These are phyloP conservation scores for Apodospora peruviana DNA, from an alignment of 495 filamentous ascomycete species.

Conservation along the genomic window DNA sequence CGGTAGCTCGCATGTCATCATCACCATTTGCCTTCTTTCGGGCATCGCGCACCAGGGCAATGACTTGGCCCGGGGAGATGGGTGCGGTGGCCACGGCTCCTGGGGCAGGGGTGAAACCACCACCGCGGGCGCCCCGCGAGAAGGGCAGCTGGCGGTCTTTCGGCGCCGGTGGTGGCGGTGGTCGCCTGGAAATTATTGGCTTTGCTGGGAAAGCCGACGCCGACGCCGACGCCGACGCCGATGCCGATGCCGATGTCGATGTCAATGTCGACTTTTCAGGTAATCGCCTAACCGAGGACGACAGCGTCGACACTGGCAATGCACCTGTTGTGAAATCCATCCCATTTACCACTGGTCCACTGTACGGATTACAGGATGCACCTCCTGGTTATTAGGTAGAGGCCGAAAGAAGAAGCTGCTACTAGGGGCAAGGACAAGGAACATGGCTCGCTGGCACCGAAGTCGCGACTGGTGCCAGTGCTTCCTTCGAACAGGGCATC, in stretches of 20 bases:
- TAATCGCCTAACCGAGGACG: neutral
- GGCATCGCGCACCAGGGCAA: conserved; percentile 45
- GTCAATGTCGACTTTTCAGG: neutral
- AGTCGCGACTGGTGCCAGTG: no score
- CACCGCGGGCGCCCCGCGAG: neutral
- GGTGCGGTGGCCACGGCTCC: conserved; percentile 6
- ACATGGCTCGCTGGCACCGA: no score
- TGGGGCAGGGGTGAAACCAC: neutral
- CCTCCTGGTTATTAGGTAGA: no score
- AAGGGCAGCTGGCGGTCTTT: neutral
- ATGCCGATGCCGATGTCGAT: neutral
- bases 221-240: neutral
- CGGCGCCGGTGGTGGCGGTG: neutral
- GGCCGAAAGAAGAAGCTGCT: no score
- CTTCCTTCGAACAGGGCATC: no score
- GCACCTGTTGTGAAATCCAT: no score
- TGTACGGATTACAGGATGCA: no score
- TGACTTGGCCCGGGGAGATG: conserved; percentile 28
- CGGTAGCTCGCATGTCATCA: conserved; percentile 51
- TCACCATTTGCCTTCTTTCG: conserved; percentile 47
- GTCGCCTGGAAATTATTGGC: no score
- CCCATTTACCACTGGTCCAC: no score
- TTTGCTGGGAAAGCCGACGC: neutral
- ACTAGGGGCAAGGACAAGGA: no score
- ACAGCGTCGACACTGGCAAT: neutral